These are phyloP conservation scores for Phytopythium oedochilum DNA, from an alignment of 352 stramenopile genomes.

Conservation along the genomic window DNA sequence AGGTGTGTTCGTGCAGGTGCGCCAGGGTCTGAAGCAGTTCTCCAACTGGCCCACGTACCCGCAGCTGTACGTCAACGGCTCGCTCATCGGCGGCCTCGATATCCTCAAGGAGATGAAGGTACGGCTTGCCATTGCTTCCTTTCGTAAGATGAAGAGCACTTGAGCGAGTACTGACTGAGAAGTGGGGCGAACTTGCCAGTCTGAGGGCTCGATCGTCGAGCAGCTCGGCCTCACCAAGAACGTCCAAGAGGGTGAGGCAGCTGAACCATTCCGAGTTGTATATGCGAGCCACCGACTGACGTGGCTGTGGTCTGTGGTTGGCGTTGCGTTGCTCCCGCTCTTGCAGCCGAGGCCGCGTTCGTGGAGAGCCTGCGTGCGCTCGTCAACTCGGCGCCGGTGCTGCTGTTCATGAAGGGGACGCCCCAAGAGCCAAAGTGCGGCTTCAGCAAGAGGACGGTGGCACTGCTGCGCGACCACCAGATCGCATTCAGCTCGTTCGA, in stretches of 20 bases:
- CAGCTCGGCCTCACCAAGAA: conserved; percentile 73
- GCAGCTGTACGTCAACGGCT: conserved; percentile 97
- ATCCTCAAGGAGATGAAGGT: conserved; percentile 97
- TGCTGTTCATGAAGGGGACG: conserved; percentile 96
- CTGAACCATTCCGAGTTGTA: no score
- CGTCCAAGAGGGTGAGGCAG: conserved; percentile 32
- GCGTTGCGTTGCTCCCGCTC: no score
- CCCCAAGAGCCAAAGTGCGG: conserved; percentile 89
- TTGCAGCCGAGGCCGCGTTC: conserved; percentile 65
- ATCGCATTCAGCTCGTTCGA: conserved; percentile 95
- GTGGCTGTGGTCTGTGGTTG: conserved; percentile 4
- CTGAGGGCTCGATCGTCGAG: conserved; percentile 72
- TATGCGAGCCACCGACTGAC: neutral
- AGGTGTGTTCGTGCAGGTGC: conserved; percentile 48
- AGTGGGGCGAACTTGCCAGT: conserved; percentile 4
- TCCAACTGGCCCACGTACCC: conserved; percentile 98
- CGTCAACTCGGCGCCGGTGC: conserved; percentile 85
- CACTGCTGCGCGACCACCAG: conserved; percentile 87
- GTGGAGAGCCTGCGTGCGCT: conserved; percentile 82
- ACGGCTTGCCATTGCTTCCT: no score
- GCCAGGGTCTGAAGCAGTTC: conserved; percentile 95
- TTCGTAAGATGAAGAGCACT: no score
- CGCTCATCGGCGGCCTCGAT: conserved; percentile 96
- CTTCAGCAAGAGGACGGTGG: conserved; percentile 93
- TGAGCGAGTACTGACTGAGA: no score